These are phyloP conservation scores for Coffea humblotiana DNA, from an alignment of 305 asterid species.

Conservation along the genomic window DNA sequence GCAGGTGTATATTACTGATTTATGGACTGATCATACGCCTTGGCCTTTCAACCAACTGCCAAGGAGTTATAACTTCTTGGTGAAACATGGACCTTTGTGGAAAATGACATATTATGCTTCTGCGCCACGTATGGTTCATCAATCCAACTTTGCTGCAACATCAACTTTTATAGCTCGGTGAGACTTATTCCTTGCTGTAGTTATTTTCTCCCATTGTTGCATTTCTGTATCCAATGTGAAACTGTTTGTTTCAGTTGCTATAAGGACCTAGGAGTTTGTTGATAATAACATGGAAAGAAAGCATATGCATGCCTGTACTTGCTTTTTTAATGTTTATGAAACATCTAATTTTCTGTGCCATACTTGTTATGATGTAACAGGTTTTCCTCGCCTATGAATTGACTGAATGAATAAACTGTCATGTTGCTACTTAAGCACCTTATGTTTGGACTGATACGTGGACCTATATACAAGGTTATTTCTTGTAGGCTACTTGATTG, in stretches of 20 bases:
- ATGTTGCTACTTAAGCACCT: neutral
- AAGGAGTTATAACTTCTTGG: constrained; percentile 90
- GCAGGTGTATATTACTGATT: constrained; percentile 86
- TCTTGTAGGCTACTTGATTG: neutral
- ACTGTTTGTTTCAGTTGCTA: neutral
- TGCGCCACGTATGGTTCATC: constrained; percentile 84
- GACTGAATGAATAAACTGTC: no score
- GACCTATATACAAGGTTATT: neutral
- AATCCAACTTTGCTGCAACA: constrained; percentile 95
- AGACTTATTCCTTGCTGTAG: constrained; percentile 22
- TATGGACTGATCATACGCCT: constrained; percentile 97
- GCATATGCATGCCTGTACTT: neutral
- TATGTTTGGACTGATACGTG: neutral
- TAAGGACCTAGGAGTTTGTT: neutral
- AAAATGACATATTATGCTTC: constrained; percentile 87
- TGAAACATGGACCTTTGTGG: constrained; percentile 91
- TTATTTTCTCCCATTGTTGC: neutral
- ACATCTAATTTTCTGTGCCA: neutral
- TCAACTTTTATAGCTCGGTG: constrained; percentile 94
- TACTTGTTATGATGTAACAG: neutral
- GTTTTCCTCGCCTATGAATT: neutral
- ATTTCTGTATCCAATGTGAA: neutral
- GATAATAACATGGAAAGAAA: neutral
- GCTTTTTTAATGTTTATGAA: neutral
- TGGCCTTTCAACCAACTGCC: constrained; percentile 99